These are phyloP conservation scores for Neopestalotiopsis clavispora DNA, from an alignment of 2,329 filamentous ascomycete genomes.

Conservation along the genomic window DNA sequence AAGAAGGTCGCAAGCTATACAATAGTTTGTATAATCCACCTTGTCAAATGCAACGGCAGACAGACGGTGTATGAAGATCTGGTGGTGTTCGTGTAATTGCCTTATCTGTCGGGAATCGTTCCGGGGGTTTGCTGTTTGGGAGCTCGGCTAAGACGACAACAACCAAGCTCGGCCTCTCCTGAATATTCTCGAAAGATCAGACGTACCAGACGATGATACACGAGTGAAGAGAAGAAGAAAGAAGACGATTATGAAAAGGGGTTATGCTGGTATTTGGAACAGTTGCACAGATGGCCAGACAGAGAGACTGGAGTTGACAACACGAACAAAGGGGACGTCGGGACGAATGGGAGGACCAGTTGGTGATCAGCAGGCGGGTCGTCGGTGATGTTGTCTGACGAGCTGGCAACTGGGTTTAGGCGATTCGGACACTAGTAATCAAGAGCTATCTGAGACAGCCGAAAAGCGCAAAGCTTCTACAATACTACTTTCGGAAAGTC, in stretches of 20 bases:
- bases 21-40: not conserved
- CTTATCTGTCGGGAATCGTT: constrained; percentile 6
- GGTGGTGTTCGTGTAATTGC: not conserved
- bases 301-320: not conserved
- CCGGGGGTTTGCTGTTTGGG: not conserved
- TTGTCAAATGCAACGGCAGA: not conserved
- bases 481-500: not conserved
- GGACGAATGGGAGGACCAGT: constrained; percentile 11
- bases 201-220: constrained; percentile 32
- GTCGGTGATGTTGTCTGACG: constrained; percentile 13
- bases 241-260: constrained; percentile 21
- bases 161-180: constrained; percentile 23
- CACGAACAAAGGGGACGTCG: constrained; percentile 12
- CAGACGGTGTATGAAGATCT: not conserved
- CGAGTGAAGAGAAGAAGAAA: constrained; percentile 32
- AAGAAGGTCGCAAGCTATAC: not conserved
- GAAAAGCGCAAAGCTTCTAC: constrained; percentile 3
- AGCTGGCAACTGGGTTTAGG: constrained; percentile 5
- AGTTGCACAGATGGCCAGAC: not conserved
- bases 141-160: constrained; percentile 12
- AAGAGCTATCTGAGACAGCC: constrained; percentile 5
- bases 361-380: constrained; percentile 8
- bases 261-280: not conserved
- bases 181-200: constrained; percentile 21
- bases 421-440: constrained; percentile 10